Evolutionary conservation across 116 monocot species (phyloP).

Genomic region (Dioscorea cayenensis): DNA sequence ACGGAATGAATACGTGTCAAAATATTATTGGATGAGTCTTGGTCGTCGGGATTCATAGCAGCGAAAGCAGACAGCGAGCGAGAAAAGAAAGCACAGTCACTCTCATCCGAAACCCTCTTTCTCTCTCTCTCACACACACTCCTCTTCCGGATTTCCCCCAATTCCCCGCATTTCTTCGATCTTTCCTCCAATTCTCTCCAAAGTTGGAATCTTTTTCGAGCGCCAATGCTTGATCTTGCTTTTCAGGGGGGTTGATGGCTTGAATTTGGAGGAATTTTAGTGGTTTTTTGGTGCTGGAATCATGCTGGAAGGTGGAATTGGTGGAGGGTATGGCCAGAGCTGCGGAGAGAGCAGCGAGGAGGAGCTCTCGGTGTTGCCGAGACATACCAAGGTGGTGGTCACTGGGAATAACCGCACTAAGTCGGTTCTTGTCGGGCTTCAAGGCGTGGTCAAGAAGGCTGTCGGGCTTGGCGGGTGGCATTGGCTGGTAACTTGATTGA

Average conservation of each 20-base stretch:
- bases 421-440: constrained; percentile 73
- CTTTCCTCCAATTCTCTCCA: constrained; percentile 1
- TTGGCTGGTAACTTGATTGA: constrained; percentile 62
- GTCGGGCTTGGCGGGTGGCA: constrained; percentile 88
- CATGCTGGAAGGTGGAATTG: not conserved
- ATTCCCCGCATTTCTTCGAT: not conserved
- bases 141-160: not conserved
- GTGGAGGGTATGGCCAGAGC: constrained; percentile 13
- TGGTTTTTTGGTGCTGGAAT: not conserved
- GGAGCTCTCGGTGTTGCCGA: constrained; percentile 78
- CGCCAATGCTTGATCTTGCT: not conserved
- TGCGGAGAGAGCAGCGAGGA: constrained; percentile 69
- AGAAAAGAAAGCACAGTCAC: not conserved
- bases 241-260: not conserved
- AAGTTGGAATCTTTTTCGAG: not conserved
- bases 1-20: not conserved
- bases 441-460: constrained; percentile 80
- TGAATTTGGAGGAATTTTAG: not conserved
- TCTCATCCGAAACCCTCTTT: not conserved
- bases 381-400: constrained; percentile 82
- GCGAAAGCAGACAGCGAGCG: not conserved
- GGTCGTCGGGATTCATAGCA: constrained; percentile 1
- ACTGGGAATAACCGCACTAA: constrained; percentile 83
- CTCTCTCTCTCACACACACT: not conserved
- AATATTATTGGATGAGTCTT: not conserved